phyloP scores from a whole-genome alignment of 352 stramenopile genomes.

The Globisporangium camurandrum region DNA sequence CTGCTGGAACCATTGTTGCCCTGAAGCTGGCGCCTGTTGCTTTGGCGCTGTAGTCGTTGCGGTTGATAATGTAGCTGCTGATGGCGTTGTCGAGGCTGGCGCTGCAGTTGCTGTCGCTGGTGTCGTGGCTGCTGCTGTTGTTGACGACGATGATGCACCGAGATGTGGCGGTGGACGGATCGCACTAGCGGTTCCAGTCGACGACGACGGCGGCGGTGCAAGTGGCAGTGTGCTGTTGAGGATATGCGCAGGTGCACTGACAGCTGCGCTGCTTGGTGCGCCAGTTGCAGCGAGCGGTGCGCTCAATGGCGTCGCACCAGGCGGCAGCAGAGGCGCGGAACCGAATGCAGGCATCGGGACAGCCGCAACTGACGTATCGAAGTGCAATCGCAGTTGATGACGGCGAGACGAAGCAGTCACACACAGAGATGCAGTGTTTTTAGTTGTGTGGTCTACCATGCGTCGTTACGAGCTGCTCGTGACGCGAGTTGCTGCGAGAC shows the following conservation, averaged over 20 bases:
- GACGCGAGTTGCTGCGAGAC: too few relatives aligned
- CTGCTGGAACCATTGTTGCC: constrained; percentile 83
- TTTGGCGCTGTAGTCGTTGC: constrained; percentile 13
- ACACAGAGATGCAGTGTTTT: too few relatives aligned
- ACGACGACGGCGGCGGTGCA: background rate
- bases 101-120: background rate
- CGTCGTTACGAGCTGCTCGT: too few relatives aligned
- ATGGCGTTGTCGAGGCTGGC: background rate
- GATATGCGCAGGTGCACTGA: background rate
- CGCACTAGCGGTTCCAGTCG: background rate
- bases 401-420: background rate
- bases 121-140: background rate
- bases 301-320: background rate
- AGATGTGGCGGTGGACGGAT: background rate
- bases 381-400: background rate
- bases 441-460: too few relatives aligned
- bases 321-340: constrained; percentile 16
- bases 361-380: background rate
- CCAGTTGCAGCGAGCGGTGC: background rate
- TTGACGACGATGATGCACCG: background rate
- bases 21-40: constrained; percentile 43
- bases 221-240: constrained; percentile 5
- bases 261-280: constrained; percentile 2
- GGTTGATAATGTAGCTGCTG: constrained; percentile 5
- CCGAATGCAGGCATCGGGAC: constrained; percentile 30